Percentiles rank a stretch among this genome's conserved stretches.
Evolutionary conservation across 1,284 basidiomycete genomes (phyloP).

Genomic region (Macrocystidia cucumis): DNA sequence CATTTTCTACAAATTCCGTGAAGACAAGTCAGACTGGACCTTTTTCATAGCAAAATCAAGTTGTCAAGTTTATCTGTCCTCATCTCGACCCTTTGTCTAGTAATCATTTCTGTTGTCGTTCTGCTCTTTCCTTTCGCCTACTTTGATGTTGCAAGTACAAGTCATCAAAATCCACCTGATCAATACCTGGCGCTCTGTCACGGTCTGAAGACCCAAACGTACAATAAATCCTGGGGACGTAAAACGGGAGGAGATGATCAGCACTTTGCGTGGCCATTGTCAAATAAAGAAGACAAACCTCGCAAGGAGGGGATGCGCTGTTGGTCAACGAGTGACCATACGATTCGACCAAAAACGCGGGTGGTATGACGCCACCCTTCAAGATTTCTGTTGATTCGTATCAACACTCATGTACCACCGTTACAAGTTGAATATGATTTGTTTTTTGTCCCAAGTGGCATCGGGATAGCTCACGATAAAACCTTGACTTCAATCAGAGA

Average conservation of each 20-base stretch:
- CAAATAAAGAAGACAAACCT: not conserved
- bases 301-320: not conserved
- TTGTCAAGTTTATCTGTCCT: conserved; percentile 22
- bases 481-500: too few species aligned
- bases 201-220: not conserved
- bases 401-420: too few species aligned
- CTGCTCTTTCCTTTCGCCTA: conserved; percentile 28
- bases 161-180: conserved; percentile 12
- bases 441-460: too few species aligned
- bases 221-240: not conserved
- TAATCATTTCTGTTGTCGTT: conserved; percentile 21
- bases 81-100: conserved; percentile 25
- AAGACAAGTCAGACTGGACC: conserved; percentile 22
- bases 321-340: not conserved
- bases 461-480: too few species aligned
- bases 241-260: not conserved
- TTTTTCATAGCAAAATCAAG: conserved; percentile 23
- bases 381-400: conserved; percentile 4
- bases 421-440: too few species aligned
- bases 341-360: not conserved
- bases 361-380: conserved; percentile 2
- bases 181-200: not conserved
- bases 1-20: conserved; percentile 17
- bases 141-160: conserved; percentile 37
- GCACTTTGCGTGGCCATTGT: not conserved